Percentiles rank a stretch among this genome's conserved stretches.
phyloP scores from a whole-genome alignment of 1,139 yeast genomes.

The Wickerhamomyces sp. region DNA sequence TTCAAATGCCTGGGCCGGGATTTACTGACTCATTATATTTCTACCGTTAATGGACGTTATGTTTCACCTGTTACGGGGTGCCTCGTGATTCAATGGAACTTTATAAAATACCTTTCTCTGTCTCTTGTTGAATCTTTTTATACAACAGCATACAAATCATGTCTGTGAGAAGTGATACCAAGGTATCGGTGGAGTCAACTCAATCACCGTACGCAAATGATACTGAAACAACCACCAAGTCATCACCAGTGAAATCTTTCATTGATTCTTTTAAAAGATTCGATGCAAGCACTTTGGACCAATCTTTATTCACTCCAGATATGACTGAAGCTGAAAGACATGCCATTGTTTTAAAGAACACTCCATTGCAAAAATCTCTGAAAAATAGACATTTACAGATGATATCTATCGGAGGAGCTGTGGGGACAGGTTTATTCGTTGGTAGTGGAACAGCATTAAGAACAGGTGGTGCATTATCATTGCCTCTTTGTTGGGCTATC shows the following conservation, averaged over 20 bases:
- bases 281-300: conserved; percentile 8
- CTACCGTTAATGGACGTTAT: too few relatives aligned
- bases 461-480: conserved; percentile 64
- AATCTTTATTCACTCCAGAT: conserved; percentile 5
- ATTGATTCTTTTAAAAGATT: conserved; percentile 9
- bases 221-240: neutral
- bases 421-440: conserved; percentile 61
- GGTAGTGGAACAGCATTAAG: conserved; percentile 60
- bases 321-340: conserved; percentile 16
- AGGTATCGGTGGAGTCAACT: neutral
- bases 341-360: conserved; percentile 10
- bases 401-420: conserved; percentile 65
- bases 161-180: too few relatives aligned
- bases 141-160: too few relatives aligned
- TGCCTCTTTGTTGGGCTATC: conserved; percentile 51
- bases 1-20: too few relatives aligned
- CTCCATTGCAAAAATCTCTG: conserved; percentile 24
- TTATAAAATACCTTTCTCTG: too few relatives aligned
- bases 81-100: too few relatives aligned
- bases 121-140: too few relatives aligned
- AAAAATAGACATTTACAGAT: conserved; percentile 51
- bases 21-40: too few relatives aligned
- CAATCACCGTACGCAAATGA: neutral
- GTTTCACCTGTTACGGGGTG: too few relatives aligned
- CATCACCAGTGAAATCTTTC: neutral